Evolutionary conservation across 371 early-diverging fungal genomes (phyloP), one percentile per base, ranked within the genome.

Genomic region (Smittium culicis): DNA sequence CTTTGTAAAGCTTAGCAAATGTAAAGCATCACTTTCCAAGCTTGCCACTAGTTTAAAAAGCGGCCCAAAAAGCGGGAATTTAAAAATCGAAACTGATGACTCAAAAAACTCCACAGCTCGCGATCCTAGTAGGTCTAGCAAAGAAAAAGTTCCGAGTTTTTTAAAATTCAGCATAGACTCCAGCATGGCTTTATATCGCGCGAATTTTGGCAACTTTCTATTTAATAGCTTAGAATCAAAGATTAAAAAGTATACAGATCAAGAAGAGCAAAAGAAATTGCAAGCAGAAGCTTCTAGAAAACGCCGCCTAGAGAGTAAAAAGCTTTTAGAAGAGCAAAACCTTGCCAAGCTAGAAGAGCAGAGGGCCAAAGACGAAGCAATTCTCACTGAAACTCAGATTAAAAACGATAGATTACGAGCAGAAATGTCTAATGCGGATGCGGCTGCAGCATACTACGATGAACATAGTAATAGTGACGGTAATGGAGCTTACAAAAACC

Each of bases 161-260:
- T 78, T n/a, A 79, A 84, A 34, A 77, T 81, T 85, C 27, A 73
- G 77, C 29, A 85, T 83, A 69, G 87, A 87, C 54, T 77, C 81
- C 2, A 82, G 80, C 59, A 82, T 88, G 60, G 79, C 86, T 0
- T 79, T 80, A 8, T 85, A 87, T 32, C 82, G 88, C 67, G 81
- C 82, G 24, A 73, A 79, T 57, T 85, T 82, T 68, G 86, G 86
- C 71, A 83, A 84, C 32, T 85, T 85, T 14, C 69, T 88, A 2
- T 76, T 77, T 33, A 70, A 75, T 3, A 85, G 84, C 69, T 69
- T 88, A 5, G 75, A 81, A 30, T 76, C 82, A 61, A 81, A 83
- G 57, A 78, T 84, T 35, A 73, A 80, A 64, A 85, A 86, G 61
- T 87, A 87, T 64, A 72, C 79, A 29, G 69, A 75, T 2, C 80